These are phyloP conservation scores for Papiliotrema nemorosa DNA, from an alignment of 1,284 basidiomycete species.

Conservation along the genomic window DNA sequence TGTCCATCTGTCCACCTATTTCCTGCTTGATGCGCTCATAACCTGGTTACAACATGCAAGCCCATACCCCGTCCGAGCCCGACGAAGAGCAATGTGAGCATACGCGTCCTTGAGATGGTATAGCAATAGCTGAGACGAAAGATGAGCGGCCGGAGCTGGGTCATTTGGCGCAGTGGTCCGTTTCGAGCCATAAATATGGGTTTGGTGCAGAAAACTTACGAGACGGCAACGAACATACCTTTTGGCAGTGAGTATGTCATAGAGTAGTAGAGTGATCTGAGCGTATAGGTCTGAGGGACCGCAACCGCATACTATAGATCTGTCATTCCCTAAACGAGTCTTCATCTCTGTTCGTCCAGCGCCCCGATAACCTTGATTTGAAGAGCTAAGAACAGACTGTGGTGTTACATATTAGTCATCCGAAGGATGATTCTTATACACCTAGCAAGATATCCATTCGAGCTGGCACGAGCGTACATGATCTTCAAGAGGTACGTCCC, in stretches of 20 bases:
- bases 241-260: slow-evolving; percentile 75
- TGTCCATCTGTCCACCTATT: too few relatives aligned
- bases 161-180: slow-evolving; percentile 85
- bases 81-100: too few relatives aligned
- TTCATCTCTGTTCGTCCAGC: slow-evolving; percentile 67
- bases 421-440: slow-evolving; percentile 93
- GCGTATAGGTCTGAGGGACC: slow-evolving; percentile 82
- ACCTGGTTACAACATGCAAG: too few relatives aligned
- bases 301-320: slow-evolving; percentile 92
- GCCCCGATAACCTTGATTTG: not conserved
- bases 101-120: too few relatives aligned
- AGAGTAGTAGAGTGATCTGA: not conserved
- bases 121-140: too few relatives aligned
- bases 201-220: slow-evolving; percentile 89
- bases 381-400: slow-evolving; percentile 64
- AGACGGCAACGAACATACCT: slow-evolving; percentile 84
- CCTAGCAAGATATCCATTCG: slow-evolving; percentile 84
- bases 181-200: slow-evolving; percentile 94
- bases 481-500: slow-evolving; percentile 76
- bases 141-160: slow-evolving; percentile 39
- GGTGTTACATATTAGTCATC: slow-evolving; percentile 80
- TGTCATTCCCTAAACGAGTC: slow-evolving; percentile 88
- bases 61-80: too few relatives aligned
- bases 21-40: too few relatives aligned
- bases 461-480: slow-evolving; percentile 85